A percentile compares a stretch with the other conserved stretches of the same genome.
Conservation (phyloP, 352 stramenopile genomes). For the Globisporangium acanthophoron region DNA sequence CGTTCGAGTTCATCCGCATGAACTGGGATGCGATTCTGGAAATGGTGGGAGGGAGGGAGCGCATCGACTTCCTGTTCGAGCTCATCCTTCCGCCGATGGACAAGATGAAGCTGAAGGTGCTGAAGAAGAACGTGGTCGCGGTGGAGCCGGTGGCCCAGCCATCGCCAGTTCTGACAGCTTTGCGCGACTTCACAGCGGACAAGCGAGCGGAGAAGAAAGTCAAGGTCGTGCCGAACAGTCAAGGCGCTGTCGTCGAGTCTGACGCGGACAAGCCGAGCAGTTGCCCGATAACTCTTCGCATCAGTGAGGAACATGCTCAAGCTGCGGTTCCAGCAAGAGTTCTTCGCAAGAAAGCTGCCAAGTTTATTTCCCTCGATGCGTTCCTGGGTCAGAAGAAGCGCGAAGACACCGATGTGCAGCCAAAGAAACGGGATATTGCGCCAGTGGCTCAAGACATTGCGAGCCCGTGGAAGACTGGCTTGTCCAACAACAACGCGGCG, state of each 20-base stretch:
- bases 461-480: slow-evolving; percentile 14
- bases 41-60: slow-evolving; percentile 27
- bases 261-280: neutral
- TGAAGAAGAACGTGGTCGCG: slow-evolving; percentile 3
- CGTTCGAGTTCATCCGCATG: slow-evolving; percentile 72
- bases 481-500: neutral
- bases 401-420: neutral
- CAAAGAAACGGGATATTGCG: slow-evolving; percentile 14
- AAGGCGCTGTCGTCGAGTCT: neutral
- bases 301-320: neutral
- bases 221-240: slow-evolving; percentile 4
- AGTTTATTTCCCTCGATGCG: slow-evolving; percentile 52
- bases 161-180: slow-evolving; percentile 4
- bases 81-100: slow-evolving; percentile 53
- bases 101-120: slow-evolving; percentile 51
- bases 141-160: neutral
- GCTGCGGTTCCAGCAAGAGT: neutral
- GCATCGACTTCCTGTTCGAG: slow-evolving; percentile 42
- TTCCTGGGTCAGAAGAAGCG: slow-evolving; percentile 30
- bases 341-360: slow-evolving; percentile 25
- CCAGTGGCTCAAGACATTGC: slow-evolving; percentile 3
- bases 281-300: neutral
- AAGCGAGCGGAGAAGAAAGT: slow-evolving; percentile 7
- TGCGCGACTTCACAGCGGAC: slow-evolving; percentile 9
- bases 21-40: slow-evolving; percentile 49